phyloP scores from a whole-genome alignment of 306 rosid species.

The Spatholobus suberectus region DNA sequence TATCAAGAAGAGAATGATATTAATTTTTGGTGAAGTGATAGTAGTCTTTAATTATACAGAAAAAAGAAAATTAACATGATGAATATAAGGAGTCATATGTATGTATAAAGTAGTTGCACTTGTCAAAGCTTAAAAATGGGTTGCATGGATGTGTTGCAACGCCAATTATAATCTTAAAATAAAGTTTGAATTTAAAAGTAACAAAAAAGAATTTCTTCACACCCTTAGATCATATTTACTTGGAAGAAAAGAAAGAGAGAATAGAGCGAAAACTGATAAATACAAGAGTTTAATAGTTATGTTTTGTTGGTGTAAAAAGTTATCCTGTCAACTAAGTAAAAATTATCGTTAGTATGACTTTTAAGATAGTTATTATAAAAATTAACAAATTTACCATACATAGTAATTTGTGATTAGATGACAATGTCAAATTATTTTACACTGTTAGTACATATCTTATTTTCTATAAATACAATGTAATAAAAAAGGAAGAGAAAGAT shows the following conservation, averaged over 20 bases:
- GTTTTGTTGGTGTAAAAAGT: too few relatives aligned
- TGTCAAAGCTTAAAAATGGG: background rate
- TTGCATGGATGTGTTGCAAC: background rate
- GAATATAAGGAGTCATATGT: background rate
- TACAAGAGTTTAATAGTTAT: too few relatives aligned
- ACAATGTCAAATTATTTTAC: too few relatives aligned
- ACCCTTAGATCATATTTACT: background rate
- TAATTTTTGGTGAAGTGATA: background rate
- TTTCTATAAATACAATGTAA: too few relatives aligned
- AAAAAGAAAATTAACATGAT: background rate
- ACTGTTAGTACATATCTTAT: too few relatives aligned
- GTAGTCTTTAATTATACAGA: background rate
- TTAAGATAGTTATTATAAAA: too few relatives aligned
- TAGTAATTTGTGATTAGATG: too few relatives aligned
- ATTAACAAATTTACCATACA: too few relatives aligned
- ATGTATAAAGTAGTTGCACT: background rate
- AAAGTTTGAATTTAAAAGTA: background rate
- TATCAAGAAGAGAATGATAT: background rate
- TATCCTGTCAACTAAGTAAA: too few relatives aligned
- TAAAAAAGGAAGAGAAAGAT: too few relatives aligned
- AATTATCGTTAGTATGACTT: too few relatives aligned
- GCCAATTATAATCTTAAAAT: background rate
- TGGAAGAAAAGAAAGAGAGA: background rate
- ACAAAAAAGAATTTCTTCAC: background rate
- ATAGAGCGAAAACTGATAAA: too few relatives aligned